Evolutionary conservation across 305 asterid species (phyloP).

Genomic region (Fraxinus dipetala): DNA sequence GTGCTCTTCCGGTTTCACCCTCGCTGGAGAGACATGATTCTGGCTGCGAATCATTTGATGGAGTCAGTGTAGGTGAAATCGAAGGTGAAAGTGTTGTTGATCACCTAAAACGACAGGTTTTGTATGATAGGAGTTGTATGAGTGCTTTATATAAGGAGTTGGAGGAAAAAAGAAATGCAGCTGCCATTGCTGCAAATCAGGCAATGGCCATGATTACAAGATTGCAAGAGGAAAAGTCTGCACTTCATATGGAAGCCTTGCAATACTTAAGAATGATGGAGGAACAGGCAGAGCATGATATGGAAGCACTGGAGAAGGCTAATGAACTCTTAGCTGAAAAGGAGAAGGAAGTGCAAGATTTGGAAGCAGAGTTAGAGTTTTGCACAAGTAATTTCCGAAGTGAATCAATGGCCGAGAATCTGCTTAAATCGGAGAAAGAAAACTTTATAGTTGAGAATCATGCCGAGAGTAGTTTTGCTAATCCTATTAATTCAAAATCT

Average conservation of each 20-base stretch:
- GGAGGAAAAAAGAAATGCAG: constrained; percentile 80
- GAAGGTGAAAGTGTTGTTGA: constrained; percentile 58
- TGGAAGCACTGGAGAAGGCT: constrained; percentile 74
- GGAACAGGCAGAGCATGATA: constrained; percentile 84
- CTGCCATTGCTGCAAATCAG: constrained; percentile 70
- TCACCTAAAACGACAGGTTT: constrained; percentile 50
- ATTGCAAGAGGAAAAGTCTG: constrained; percentile 86
- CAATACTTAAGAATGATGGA: constrained; percentile 93
- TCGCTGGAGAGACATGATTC: constrained; percentile 34
- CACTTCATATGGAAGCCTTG: constrained; percentile 79
- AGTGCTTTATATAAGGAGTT: constrained; percentile 58
- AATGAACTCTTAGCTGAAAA: constrained; percentile 68
- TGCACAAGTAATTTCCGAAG: constrained; percentile 37
- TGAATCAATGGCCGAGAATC: constrained; percentile 25
- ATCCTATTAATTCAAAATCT: constrained; percentile 27
- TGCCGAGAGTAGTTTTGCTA: constrained; percentile 23
- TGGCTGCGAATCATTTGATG: constrained; percentile 35
- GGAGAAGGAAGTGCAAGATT: constrained; percentile 74
- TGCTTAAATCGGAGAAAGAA: constrained; percentile 20
- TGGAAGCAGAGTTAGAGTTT: constrained; percentile 59
- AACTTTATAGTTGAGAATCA: constrained; percentile 14
- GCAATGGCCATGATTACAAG: constrained; percentile 92
- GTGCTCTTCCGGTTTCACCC: constrained; percentile 25
- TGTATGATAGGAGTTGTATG: constrained; percentile 42
- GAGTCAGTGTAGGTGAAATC: constrained; percentile 30